Percentiles rank a stretch among this genome's conserved stretches.
These are phyloP conservation scores for Penicillium atrosanguineum DNA, from an alignment of 495 filamentous ascomycete genomes.

Conservation along the genomic window DNA sequence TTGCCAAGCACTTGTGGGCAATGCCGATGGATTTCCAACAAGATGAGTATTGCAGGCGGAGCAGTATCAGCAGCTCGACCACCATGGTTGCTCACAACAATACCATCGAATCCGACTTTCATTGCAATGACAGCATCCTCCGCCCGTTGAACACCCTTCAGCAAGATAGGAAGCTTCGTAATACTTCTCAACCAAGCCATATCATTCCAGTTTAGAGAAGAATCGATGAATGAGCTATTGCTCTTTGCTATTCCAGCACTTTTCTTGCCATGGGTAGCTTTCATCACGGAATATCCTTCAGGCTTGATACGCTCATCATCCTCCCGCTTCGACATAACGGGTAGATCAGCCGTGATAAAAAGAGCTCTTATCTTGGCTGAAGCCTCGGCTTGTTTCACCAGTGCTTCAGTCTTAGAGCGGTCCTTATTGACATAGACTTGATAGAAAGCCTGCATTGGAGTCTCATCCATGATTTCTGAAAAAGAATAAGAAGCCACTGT, in stretches of 20 bases:
- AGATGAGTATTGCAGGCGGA: conserved; percentile 54
- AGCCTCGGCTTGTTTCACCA: conserved; percentile 41
- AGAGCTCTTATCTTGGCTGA: conserved; percentile 51
- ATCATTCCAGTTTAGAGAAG: conserved; percentile 70
- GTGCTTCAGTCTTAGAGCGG: conserved; percentile 51
- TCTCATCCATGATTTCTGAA: conserved; percentile 50
- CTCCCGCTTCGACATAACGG: conserved; percentile 82
- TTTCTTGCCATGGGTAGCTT: conserved; percentile 46
- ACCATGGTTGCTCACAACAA: conserved; percentile 69
- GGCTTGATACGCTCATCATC: conserved; percentile 67
- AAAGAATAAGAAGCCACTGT: conserved; percentile 57
- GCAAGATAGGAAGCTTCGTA: conserved; percentile 56
- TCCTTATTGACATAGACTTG: conserved; percentile 75
- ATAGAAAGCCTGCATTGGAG: conserved; percentile 45
- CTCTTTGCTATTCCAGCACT: conserved; percentile 60
- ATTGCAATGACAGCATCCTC: conserved; percentile 58
- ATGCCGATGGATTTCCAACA: conserved; percentile 61
- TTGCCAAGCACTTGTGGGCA: conserved; percentile 54
- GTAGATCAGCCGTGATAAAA: conserved; percentile 80
- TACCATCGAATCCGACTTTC: conserved; percentile 55
- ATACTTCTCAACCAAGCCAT: conserved; percentile 67
- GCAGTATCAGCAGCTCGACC: conserved; percentile 63
- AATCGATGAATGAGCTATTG: conserved; percentile 64
- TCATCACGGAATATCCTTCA: conserved; percentile 47
- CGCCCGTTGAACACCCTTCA: conserved; percentile 64